phyloP scores from a whole-genome alignment of 2,329 filamentous ascomycete species.

The Sporothrix sp. region DNA sequence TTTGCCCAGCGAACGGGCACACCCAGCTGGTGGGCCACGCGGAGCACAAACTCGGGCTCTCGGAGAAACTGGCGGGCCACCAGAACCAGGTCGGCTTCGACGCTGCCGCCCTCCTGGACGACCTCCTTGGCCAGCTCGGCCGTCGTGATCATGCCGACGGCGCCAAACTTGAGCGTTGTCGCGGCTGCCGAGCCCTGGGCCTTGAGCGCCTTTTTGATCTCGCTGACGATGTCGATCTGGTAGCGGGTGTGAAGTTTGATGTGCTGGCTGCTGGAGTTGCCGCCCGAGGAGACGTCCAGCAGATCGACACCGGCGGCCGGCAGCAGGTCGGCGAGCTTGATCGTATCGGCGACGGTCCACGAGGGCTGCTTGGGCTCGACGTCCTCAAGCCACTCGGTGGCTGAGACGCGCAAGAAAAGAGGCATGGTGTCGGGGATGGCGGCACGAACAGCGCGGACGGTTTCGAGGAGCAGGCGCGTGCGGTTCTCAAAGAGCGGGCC shows the following conservation, averaged over 20 bases:
- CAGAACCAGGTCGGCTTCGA: constrained; percentile 59
- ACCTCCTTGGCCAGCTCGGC: constrained; percentile 55
- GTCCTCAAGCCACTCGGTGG: constrained; percentile 52
- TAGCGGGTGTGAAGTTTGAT: constrained; percentile 55
- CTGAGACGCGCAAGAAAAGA: constrained; percentile 50
- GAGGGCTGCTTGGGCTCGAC: constrained; percentile 28
- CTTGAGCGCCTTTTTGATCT: constrained; percentile 57
- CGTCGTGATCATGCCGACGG: constrained; percentile 64
- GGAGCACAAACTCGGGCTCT: constrained; percentile 69
- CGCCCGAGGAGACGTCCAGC: constrained; percentile 71
- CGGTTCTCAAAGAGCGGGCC: constrained; percentile 54
- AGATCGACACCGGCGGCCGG: constrained; percentile 69
- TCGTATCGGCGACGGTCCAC: constrained; percentile 63
- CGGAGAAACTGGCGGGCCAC: constrained; percentile 69
- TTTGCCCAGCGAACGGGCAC: constrained; percentile 62
- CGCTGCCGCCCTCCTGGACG: constrained; percentile 37
- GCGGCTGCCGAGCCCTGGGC: constrained; percentile 36
- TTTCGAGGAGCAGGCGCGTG: constrained; percentile 48
- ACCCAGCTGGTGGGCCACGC: constrained; percentile 60
- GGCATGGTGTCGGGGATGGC: constrained; percentile 46
- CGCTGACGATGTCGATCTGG: constrained; percentile 63
- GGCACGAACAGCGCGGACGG: constrained; percentile 40
- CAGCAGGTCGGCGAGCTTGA: constrained; percentile 58
- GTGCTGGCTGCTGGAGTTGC: constrained; percentile 53
- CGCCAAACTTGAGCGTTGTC: constrained; percentile 52